Percentiles rank a stretch among this genome's conserved stretches.
Conservation (phyloP, 1,284 basidiomycete species). For the Chalciporus sp. region DNA sequence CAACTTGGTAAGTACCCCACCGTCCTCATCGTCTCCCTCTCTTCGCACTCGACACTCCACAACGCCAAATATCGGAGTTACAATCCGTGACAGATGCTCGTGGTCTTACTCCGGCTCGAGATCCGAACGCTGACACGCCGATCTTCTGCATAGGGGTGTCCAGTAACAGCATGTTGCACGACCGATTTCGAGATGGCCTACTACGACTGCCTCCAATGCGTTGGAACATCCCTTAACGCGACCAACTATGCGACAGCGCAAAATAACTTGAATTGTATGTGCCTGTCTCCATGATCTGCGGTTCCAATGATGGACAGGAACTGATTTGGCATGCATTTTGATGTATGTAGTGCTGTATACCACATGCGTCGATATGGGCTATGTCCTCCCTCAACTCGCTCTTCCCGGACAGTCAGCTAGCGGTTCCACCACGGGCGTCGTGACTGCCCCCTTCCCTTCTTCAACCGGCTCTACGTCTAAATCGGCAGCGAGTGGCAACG, state of each 20-base stretch:
- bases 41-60: conserved; percentile 21
- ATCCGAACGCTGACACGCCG: not conserved
- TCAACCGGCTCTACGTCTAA: not conserved
- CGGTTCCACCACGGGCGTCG: conserved; percentile 28
- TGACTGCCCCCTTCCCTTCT: not conserved
- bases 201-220: conserved; percentile 40
- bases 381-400: conserved; percentile 36
- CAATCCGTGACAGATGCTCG: not conserved
- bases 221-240: conserved; percentile 30
- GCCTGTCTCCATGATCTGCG: not conserved
- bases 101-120: not conserved
- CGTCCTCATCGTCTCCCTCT: conserved; percentile 4
- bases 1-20: conserved; percentile 21
- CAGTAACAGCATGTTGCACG: conserved; percentile 36
- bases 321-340: not conserved
- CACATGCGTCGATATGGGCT: conserved; percentile 35
- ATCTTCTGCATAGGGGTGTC: conserved; percentile 29
- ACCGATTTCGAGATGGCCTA: conserved; percentile 36
- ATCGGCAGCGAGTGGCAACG: conserved; percentile 1
- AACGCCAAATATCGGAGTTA: conserved; percentile 21
- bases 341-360: conserved; percentile 29
- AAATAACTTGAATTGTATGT: conserved; percentile 32
- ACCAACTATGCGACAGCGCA: conserved; percentile 35
- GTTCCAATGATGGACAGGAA: not conserved
- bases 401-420: conserved; percentile 45